Conservation (phyloP, 805 yeast species). For the Schwanniomyces polymorphus region DNA sequence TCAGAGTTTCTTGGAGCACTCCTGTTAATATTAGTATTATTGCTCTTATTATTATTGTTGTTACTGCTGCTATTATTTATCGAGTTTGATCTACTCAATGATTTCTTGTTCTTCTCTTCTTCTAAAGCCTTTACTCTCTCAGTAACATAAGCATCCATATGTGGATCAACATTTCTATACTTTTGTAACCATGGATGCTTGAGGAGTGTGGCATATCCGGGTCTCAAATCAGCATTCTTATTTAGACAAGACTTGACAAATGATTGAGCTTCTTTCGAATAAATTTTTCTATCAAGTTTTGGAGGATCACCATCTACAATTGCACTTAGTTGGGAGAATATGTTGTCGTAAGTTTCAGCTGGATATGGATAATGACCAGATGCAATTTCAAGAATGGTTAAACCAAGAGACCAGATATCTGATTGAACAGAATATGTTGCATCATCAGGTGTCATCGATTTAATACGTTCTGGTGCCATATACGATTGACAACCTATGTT, state of each 20-base stretch:
- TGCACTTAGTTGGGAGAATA: constrained; percentile 90
- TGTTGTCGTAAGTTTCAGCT: constrained; percentile 85
- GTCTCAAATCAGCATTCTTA: constrained; percentile 79
- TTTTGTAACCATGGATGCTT: constrained; percentile 81
- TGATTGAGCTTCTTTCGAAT: constrained; percentile 73
- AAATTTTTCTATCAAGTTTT: constrained; percentile 59
- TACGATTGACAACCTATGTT: constrained; percentile 97
- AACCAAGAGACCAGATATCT: constrained; percentile 93
- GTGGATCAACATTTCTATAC: constrained; percentile 38
- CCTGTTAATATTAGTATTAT: background rate
- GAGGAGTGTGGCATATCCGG: constrained; percentile 72
- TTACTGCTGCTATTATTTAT: background rate
- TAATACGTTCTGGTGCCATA: constrained; percentile 98
- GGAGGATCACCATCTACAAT: constrained; percentile 98
- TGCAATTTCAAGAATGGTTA: constrained; percentile 86
- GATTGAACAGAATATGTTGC: constrained; percentile 87
- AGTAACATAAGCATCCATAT: constrained; percentile 29
- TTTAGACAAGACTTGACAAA: constrained; percentile 78
- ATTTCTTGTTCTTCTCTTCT: constrained; percentile 12
- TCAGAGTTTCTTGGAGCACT: constrained; percentile 15
- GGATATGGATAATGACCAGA: constrained; percentile 95
- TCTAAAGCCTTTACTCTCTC: constrained; percentile 16
- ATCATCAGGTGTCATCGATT: constrained; percentile 70
- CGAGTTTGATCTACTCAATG: constrained; percentile 16
- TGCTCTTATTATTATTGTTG: too few relatives aligned